Base-by-base conservation (phyloP, 108 stramenopile genomes). In the Skeletonema tropicum region DNA sequence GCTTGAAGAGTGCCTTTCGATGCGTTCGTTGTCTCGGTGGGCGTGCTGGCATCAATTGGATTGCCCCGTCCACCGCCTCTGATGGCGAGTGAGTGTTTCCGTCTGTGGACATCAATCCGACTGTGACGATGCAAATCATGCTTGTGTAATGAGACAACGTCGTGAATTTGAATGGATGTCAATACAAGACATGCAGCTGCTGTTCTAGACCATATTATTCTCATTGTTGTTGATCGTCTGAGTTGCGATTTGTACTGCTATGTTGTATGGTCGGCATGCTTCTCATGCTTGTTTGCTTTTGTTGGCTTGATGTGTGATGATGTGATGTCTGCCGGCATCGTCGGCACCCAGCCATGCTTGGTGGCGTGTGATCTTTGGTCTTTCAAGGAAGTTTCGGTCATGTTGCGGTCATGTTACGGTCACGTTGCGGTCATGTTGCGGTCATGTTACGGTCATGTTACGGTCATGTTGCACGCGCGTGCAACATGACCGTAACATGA, bases 1-100 rank as follows among this genome's bases (percentile, higher is more conserved):
- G 90, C 75, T 65, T 86, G 80, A n/a, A 89, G 75, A 7, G 88
- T 38, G 36, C 39, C 35, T 0, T 58, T 57, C 6, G 75, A 58
- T 29, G 64, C 52, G 38, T 12, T 39, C 39, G 31, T 31, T 6
- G 68, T n/a, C 32, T 52, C 7, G 14, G 3, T 42, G 15, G 41
- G 41, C 15, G 41, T 15, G 14, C 41, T 42, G 41, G 2, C 14
- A 42, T 42, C 41, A 15, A 42, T 45, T 45, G 42, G 15, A 45
- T 45, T 45, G 15, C 11, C 2, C 15, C 42, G 42, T 45, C 42
- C 42, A n/a, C 42, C 42, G 15, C 42, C 42, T n/a, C 42, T 45
- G 15, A 15, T 45, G 42, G 42, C 15, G 15, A 11, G 2, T 4
- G 15, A 45, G 42, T 45, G 15, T 11, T 45, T 45, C 42, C 42